Percentiles rank a stretch among this genome's conserved stretches.
Evolutionary conservation across 768 basidiomycete genomes (phyloP).

Genomic region (Cytidiella melzeri): DNA sequence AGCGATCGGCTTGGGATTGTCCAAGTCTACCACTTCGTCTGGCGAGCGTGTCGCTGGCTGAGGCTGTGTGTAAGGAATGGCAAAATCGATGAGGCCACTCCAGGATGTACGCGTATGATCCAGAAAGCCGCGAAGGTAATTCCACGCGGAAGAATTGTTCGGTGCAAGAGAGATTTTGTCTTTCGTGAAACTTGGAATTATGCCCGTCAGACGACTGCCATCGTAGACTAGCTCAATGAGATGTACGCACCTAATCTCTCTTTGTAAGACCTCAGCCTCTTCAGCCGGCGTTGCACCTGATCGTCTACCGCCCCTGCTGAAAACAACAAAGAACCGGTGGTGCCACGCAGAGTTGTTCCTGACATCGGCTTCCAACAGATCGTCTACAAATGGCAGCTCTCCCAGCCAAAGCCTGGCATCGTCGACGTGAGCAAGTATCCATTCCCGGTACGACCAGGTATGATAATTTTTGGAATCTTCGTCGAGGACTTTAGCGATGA

Average conservation of each 20-base stretch:
- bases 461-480: conserved; percentile 96
- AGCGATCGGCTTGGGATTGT: conserved; percentile 61
- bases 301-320: conserved; percentile 51
- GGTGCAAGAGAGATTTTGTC: conserved; percentile 79
- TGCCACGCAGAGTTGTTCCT: conserved; percentile 99
- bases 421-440: conserved; percentile 84
- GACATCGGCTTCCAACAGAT: conserved; percentile 66
- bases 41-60: neutral
- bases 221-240: too few species aligned
- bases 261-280: conserved; percentile 52
- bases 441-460: conserved; percentile 97
- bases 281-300: conserved; percentile 40
- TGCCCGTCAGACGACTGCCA: neutral
- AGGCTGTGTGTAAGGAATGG: conserved; percentile 49
- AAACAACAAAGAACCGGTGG: conserved; percentile 87
- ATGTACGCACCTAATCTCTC: conserved; percentile 76
- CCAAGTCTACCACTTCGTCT: conserved; percentile 59
- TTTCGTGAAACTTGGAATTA: conserved; percentile 71
- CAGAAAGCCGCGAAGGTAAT: conserved; percentile 87
- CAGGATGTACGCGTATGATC: conserved; percentile 55
- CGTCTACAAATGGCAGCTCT: conserved; percentile 72
- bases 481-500: conserved; percentile 66
- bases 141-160: conserved; percentile 95
- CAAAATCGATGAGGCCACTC: conserved; percentile 49
- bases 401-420: conserved; percentile 59